Evolutionary conservation across 306 rosid genomes (phyloP), one percentile per base, ranked within the genome.

Genomic region (Oxytropis ochrocephala): DNA sequence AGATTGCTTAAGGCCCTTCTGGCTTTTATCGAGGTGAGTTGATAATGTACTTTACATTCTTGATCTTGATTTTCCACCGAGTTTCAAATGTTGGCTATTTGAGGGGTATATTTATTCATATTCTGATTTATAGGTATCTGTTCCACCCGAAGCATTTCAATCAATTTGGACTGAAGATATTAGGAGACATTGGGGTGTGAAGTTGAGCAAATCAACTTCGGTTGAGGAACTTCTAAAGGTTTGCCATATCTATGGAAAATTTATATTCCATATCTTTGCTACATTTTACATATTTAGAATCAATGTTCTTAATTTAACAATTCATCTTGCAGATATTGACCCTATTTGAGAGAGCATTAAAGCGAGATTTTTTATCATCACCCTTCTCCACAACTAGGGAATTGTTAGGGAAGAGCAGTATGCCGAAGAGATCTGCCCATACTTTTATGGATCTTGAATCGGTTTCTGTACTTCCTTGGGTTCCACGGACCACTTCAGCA

Each of bases 401-500:
- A 60, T 67, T 87, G 62, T 76, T 91, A 85, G 86, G 92, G 35
- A 72, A 84, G 60, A 60, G 75, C 70, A 78, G 77, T 49, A 68
- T 66, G 77, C 68, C 75, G 0, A 78, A 72, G 41, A 70, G 30
- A 78, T 73, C 82, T 67, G 69, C 64, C 36, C 72, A n/a, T 75
- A 73, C 80, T 54, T 75, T 62, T 43, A 57, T 70, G 6, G 88
- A 81, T 76, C 64, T 71, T 24, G 85, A 83, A 27, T 78, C 91
- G 5, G 74, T 87, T 70, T 64, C 80, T 64, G 68, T 84, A 39
- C 90, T 94, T 78, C 99, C 99, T 60, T 94, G 99, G 99, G 78
- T 94, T 57, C 99, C 99, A 29, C 85, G 77, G 79, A 94, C 96
- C 49, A 76, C 83, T 57, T 78, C 97, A 42, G 99, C 99, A 65